These are phyloP conservation scores for Raffaelea arxii DNA, from an alignment of 2,329 filamentous ascomycete species.

Conservation along the genomic window DNA sequence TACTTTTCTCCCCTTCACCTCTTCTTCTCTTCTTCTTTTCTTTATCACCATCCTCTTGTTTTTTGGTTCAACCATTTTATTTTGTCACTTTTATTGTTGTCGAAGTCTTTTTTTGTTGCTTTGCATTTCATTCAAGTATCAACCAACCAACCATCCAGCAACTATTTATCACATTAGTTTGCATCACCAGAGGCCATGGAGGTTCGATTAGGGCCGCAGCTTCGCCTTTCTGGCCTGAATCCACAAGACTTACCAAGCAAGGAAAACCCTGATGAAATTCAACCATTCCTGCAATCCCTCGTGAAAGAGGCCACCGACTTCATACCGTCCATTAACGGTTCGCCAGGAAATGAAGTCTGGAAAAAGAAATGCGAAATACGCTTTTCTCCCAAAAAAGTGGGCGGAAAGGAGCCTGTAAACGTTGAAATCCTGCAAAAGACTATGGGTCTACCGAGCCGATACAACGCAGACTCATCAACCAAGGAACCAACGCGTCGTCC, in stretches of 20 bases:
- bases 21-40: no score
- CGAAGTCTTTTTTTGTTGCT: no score
- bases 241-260: conserved; percentile 30
- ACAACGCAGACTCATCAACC: conserved; percentile 14
- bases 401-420: conserved; percentile 9
- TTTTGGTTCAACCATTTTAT: no score
- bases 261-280: conserved; percentile 31
- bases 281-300: conserved; percentile 39
- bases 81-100: no score
- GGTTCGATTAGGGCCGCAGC: conserved; percentile 39
- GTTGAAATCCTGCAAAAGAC: no score
- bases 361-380: conserved; percentile 35
- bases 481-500: conserved; percentile 7
- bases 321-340: conserved; percentile 1
- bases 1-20: no score
- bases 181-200: no score
- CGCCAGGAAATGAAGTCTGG: conserved; percentile 20
- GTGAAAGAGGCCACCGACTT: conserved; percentile 52
- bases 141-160: no score
- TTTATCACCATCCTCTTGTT: no score
- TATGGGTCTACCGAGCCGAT: conserved; percentile 30
- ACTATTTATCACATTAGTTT: no score
- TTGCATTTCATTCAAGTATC: no score
- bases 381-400: no score
- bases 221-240: conserved; percentile 44